Percentiles rank a stretch among this genome's conserved stretches.
Evolutionary conservation across 441 rosid genomes (phyloP).

Genomic region (Mallotus japonicus): DNA sequence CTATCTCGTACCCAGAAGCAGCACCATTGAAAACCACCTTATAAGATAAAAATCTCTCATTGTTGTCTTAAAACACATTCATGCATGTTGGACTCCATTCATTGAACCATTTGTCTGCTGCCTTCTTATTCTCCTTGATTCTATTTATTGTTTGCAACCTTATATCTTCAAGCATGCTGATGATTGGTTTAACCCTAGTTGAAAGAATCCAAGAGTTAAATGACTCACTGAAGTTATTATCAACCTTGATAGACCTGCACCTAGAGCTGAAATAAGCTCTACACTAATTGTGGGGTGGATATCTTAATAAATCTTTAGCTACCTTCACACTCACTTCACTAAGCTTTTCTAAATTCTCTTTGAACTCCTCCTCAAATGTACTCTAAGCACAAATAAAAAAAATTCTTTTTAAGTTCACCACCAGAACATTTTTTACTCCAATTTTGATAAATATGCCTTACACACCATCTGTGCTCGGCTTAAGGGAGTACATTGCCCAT

Average conservation of each 20-base stretch:
- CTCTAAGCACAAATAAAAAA: too few species aligned
- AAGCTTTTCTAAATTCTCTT: too few species aligned
- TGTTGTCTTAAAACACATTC: background rate
- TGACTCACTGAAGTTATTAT: background rate
- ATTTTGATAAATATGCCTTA: too few species aligned
- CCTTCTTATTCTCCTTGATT: background rate
- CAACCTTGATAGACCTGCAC: background rate
- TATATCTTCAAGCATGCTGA: background rate
- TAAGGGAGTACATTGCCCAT: too few species aligned
- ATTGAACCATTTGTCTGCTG: background rate
- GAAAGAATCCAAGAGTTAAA: background rate
- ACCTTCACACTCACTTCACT: too few species aligned
- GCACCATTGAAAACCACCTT: background rate
- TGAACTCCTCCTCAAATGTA: too few species aligned
- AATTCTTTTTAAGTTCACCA: too few species aligned
- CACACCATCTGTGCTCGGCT: too few species aligned
- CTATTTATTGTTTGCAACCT: background rate
- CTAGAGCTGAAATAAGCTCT: too few species aligned
- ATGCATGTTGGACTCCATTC: background rate
- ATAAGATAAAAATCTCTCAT: background rate
- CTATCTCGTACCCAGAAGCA: background rate
- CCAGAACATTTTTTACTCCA: too few species aligned
- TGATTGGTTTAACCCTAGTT: background rate
- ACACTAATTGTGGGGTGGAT: too few species aligned
- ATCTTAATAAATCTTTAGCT: too few species aligned